A percentile compares a stretch with the other conserved stretches of the same genome.
Conservation (phyloP, 805 yeast species). For the Candida awuae region DNA sequence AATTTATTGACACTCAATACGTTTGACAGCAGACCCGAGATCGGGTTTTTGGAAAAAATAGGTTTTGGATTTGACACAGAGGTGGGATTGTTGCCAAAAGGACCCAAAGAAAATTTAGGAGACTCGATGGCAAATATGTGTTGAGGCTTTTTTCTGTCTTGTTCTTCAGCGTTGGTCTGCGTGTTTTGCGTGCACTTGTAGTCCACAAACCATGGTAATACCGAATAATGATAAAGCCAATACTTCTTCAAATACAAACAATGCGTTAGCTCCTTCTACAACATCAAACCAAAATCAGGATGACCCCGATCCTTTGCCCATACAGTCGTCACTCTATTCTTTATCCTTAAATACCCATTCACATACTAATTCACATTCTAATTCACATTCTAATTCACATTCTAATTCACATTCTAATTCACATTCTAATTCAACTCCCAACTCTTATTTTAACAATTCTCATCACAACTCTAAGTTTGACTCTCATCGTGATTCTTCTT, state of each 20-base stretch:
- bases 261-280: constrained; percentile 28
- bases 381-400: not conserved
- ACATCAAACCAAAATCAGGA: constrained; percentile 9
- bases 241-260: not conserved
- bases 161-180: not conserved
- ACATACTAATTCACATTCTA: not conserved
- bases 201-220: constrained; percentile 25
- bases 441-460: not conserved
- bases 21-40: too few relatives aligned
- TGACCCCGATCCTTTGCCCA: constrained; percentile 12
- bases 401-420: not conserved
- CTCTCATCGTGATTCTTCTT: not conserved
- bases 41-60: too few relatives aligned
- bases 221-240: constrained; percentile 26
- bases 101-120: too few relatives aligned
- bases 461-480: too few relatives aligned
- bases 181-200: not conserved
- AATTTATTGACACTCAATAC: too few relatives aligned
- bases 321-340: constrained; percentile 1
- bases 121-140: too few relatives aligned
- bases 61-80: too few relatives aligned
- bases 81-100: too few relatives aligned
- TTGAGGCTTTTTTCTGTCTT: too few relatives aligned
- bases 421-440: too few relatives aligned
- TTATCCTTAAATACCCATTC: not conserved